Percentiles rank a stretch among this genome's conserved stretches.
Evolutionary conservation across 129 eudicot genomes (phyloP).

Genomic region (Centella asiatica): DNA sequence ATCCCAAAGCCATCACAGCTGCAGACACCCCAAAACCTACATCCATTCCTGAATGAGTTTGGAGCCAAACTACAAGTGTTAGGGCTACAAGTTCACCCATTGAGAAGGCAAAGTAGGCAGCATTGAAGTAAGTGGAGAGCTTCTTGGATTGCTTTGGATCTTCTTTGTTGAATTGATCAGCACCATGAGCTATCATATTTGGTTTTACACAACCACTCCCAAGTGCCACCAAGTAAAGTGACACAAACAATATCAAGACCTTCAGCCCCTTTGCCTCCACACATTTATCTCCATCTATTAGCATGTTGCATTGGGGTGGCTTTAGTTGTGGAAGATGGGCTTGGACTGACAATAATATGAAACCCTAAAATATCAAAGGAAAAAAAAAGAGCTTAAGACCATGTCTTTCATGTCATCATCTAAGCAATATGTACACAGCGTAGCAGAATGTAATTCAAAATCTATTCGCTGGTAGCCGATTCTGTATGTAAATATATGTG

Average conservation of each 20-base stretch:
- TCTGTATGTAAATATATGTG: too few relatives aligned
- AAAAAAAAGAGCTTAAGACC: too few relatives aligned
- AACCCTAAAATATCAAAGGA: conserved; percentile 38
- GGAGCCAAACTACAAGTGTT: conserved; percentile 80
- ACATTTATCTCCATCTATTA: conserved; percentile 45
- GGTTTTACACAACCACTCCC: conserved; percentile 94
- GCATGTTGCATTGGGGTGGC: conserved; percentile 80
- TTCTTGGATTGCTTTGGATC: conserved; percentile 62
- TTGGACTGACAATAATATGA: conserved; percentile 70
- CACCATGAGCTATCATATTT: conserved; percentile 90
- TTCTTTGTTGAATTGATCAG: conserved; percentile 63
- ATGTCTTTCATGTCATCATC: too few relatives aligned
- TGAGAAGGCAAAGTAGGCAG: conserved; percentile 92
- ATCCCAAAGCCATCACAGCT: conserved; percentile 78
- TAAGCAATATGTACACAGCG: too few relatives aligned
- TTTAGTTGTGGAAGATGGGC: conserved; percentile 83
- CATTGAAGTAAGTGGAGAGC: conserved; percentile 88
- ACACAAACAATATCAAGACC: conserved; percentile 61
- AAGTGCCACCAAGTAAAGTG: conserved; percentile 77
- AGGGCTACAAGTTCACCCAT: conserved; percentile 84
- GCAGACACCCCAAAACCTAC: conserved; percentile 96
- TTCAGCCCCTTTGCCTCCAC: conserved; percentile 58
- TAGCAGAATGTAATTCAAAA: too few relatives aligned
- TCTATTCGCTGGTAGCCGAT: too few relatives aligned
- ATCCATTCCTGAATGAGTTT: conserved; percentile 96